These are phyloP conservation scores for Trichoderma sp. DNA, from an alignment of 2,329 filamentous ascomycete species.

Conservation along the genomic window DNA sequence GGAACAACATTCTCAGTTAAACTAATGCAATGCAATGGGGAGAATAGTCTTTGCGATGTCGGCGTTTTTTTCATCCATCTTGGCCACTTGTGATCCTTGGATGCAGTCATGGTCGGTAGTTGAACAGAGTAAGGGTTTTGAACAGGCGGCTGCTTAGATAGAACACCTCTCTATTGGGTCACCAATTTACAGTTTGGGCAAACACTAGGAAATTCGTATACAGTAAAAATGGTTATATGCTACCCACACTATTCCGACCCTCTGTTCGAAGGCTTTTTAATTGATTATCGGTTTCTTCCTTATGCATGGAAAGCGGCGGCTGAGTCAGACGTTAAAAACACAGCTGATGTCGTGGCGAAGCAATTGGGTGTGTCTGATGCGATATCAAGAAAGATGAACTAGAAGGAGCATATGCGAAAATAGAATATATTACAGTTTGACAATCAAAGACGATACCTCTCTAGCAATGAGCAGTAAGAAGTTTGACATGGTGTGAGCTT, in stretches of 20 bases:
- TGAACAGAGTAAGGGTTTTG: background rate
- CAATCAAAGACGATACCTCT: background rate
- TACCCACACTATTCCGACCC: background rate
- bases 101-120: background rate
- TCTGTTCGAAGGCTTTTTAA: background rate
- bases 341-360: background rate
- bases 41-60: background rate
- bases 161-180: background rate
- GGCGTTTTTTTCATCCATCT: too few species aligned
- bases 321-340: background rate
- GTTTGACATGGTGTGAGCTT: background rate
- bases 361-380: background rate
- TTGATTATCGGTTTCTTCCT: background rate
- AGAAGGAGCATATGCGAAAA: background rate
- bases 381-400: background rate
- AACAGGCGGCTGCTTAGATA: background rate
- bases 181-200: background rate
- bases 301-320: background rate
- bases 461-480: background rate
- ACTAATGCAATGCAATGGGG: background rate
- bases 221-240: background rate
- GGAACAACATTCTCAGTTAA: background rate
- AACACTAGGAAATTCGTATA: background rate
- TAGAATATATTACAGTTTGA: background rate
- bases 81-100: too few species aligned